Evolutionary conservation across 169 alveolate species (phyloP).

Genomic region (Babesia bigemina): DNA sequence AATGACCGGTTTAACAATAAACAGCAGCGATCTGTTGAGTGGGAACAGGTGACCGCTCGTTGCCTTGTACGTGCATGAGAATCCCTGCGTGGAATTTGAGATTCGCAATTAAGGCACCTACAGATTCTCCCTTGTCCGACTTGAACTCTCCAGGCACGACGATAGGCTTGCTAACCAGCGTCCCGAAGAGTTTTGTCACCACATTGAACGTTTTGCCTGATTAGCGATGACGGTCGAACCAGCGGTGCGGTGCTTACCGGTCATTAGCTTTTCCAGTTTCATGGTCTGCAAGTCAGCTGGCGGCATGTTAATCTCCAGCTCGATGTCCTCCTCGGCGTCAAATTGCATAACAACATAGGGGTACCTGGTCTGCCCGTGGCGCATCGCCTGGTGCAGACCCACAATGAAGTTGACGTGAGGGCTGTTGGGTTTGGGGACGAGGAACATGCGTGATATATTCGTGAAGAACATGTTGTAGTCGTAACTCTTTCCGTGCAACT

Average conservation of each 20-base stretch:
- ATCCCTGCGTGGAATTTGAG: slow-evolving; percentile 28
- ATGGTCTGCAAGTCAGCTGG: slow-evolving; percentile 84
- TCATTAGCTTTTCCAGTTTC: slow-evolving; percentile 80
- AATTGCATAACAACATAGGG: slow-evolving; percentile 94
- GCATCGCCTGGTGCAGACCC: slow-evolving; percentile 90
- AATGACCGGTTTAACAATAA: slow-evolving; percentile 95
- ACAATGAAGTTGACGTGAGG: slow-evolving; percentile 90
- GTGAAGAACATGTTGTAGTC: slow-evolving; percentile 91
- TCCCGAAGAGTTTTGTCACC: slow-evolving; percentile 89
- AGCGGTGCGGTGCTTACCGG: slow-evolving; percentile 67
- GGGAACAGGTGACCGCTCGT: slow-evolving; percentile 95
- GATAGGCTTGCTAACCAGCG: slow-evolving; percentile 88
- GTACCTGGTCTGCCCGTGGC: slow-evolving; percentile 95
- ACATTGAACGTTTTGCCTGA: slow-evolving; percentile 88
- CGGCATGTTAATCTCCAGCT: slow-evolving; percentile 87
- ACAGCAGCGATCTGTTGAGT: slow-evolving; percentile 90
- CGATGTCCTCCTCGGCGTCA: slow-evolving; percentile 88
- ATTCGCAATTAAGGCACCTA: not conserved
- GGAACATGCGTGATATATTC: slow-evolving; percentile 89
- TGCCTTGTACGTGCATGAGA: slow-evolving; percentile 95
- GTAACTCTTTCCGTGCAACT: slow-evolving; percentile 94
- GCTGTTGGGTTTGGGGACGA: slow-evolving; percentile 94
- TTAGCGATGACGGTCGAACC: not conserved
- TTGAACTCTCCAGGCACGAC: slow-evolving; percentile 95
- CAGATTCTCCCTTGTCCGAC: slow-evolving; percentile 84